Evolutionary conservation across 2,329 filamentous ascomycete species (phyloP).

Genomic region (Penicillium expansum): DNA sequence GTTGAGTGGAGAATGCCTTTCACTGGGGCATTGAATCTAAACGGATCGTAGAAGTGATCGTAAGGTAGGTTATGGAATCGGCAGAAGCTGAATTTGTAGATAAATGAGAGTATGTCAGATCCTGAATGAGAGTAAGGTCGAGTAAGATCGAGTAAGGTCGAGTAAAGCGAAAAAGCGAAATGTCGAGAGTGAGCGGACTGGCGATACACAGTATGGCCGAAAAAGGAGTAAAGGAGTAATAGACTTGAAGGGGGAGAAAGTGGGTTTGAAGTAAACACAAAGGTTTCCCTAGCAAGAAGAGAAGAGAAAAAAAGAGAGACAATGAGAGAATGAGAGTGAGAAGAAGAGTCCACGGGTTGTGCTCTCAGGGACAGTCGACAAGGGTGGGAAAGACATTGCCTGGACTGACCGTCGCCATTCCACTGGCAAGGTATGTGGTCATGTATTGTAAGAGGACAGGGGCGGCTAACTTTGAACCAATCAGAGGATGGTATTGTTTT

Average conservation of each 20-base stretch:
- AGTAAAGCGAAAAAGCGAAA: constrained; percentile 7
- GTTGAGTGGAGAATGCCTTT: neutral
- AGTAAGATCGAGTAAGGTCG: constrained; percentile 5
- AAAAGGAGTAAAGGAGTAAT: constrained; percentile 13
- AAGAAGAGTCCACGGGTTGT: neutral
- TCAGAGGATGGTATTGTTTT: neutral
- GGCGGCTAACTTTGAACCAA: neutral
- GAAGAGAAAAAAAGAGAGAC: constrained; percentile 2
- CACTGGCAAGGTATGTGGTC: constrained; percentile 5
- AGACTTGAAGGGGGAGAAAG: constrained; percentile 1
- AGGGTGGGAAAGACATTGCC: constrained; percentile 6
- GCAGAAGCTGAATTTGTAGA: constrained; percentile 12
- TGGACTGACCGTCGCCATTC: constrained; percentile 2
- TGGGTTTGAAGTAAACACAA: neutral
- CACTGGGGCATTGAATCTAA: constrained; percentile 12
- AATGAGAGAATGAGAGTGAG: constrained; percentile 7
- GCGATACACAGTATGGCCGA: constrained; percentile 34
- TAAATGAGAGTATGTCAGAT: constrained; percentile 14
- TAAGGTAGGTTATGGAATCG: constrained; percentile 5
- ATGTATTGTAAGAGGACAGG: constrained; percentile 4
- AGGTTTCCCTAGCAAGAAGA: constrained; percentile 1
- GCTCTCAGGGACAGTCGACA: constrained; percentile 13
- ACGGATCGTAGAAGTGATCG: constrained; percentile 6
- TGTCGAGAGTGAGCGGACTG: constrained; percentile 31
- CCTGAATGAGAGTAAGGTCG: constrained; percentile 18